A percentile compares a stretch with the other conserved stretches of the same genome.
Conservation (phyloP, 768 basidiomycete genomes). For the Tricholoma furcatifolium region DNA sequence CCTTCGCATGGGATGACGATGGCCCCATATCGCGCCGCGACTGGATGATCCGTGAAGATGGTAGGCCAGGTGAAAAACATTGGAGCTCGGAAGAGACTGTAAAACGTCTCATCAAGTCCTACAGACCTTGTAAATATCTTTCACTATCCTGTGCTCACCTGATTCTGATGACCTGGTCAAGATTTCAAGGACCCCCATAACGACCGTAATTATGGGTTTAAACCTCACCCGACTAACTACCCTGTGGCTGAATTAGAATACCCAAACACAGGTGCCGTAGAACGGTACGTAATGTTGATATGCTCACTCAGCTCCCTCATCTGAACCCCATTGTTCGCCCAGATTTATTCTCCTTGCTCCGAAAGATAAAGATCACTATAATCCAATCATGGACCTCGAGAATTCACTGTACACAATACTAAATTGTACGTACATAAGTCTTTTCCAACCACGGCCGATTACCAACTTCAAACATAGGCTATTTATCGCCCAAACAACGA, state of each 20-base stretch:
- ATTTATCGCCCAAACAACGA: constrained; percentile 66
- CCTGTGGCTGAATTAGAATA: constrained; percentile 78
- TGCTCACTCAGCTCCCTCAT: too few relatives aligned
- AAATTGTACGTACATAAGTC: constrained; percentile 47
- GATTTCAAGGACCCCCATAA: constrained; percentile 73
- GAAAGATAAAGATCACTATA: constrained; percentile 85
- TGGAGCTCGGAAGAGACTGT: constrained; percentile 69
- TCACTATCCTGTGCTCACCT: background rate
- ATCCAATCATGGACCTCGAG: constrained; percentile 80
- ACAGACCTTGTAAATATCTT: constrained; percentile 60
- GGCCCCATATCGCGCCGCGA: constrained; percentile 36
- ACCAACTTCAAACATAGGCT: constrained; percentile 39
- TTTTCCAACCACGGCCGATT: constrained; percentile 9
- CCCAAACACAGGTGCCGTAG: constrained; percentile 66
- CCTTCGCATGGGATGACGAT: constrained; percentile 41
- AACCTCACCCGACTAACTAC: constrained; percentile 56
- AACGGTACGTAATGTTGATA: constrained; percentile 50
- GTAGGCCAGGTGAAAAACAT: constrained; percentile 48
- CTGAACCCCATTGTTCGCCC: background rate
- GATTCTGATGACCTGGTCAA: constrained; percentile 26
- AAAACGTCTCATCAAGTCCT: constrained; percentile 57
- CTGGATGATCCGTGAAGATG: constrained; percentile 54
- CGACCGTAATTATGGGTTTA: constrained; percentile 60
- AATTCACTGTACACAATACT: constrained; percentile 69
- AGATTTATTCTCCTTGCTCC: constrained; percentile 80